These are phyloP conservation scores for Stevia rebaudiana DNA, from an alignment of 140 eudicot genomes.

Conservation along the genomic window DNA sequence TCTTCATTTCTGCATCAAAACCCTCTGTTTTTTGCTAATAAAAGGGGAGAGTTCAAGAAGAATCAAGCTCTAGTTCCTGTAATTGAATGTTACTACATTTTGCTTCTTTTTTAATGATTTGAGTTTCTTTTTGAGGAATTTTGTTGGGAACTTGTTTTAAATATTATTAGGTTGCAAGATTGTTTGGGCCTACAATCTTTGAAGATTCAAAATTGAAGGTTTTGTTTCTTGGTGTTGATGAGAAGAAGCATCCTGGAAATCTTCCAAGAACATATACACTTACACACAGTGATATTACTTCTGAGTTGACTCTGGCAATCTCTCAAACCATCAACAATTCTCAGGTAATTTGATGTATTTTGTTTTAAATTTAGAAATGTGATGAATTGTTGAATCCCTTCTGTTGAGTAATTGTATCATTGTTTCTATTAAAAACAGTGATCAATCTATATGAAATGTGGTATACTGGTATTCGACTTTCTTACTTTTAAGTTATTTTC, in stretches of 20 bases:
- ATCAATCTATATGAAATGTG: too few species aligned
- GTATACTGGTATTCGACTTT: too few species aligned
- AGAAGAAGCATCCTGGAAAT: conserved; percentile 75
- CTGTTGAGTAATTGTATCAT: too few species aligned
- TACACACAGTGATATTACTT: conserved; percentile 79
- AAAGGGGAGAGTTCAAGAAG: conserved; percentile 42
- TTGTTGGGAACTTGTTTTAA: too few species aligned
- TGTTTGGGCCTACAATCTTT: conserved; percentile 90
- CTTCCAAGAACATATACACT: conserved; percentile 90
- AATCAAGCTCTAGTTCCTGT: conserved; percentile 46
- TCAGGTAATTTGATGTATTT: conserved; percentile 49
- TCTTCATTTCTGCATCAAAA: conserved; percentile 23
- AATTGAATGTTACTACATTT: background rate
- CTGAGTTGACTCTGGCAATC: conserved; percentile 76
- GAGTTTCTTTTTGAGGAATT: background rate
- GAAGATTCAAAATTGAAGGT: conserved; percentile 89
- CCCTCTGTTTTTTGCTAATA: conserved; percentile 22
- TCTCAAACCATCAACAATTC: conserved; percentile 86
- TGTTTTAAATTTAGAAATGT: background rate
- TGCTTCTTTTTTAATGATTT: background rate
- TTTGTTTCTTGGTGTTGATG: conserved; percentile 76
- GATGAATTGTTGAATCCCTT: too few species aligned
- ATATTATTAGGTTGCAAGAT: conserved; percentile 70
- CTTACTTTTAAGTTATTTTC: too few species aligned
- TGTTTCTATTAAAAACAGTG: too few species aligned